Conservation (phyloP, 768 basidiomycete species). For the Serendipita sp. region DNA sequence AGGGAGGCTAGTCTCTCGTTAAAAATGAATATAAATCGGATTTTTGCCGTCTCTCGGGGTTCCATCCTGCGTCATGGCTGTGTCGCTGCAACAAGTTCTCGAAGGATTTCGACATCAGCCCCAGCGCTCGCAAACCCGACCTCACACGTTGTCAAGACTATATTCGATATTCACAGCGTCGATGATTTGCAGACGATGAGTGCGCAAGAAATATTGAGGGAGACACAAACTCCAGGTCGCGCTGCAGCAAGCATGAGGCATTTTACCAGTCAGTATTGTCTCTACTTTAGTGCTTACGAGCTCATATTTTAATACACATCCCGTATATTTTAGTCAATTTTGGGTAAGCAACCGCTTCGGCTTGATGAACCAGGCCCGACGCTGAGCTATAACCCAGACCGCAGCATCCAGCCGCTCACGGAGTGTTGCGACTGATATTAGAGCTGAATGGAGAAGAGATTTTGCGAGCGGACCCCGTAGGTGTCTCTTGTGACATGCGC, state of each 20-base stretch:
- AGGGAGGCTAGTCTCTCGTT: neutral
- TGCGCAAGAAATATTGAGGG: conserved; percentile 65
- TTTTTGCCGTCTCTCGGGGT: neutral
- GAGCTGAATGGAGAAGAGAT: conserved; percentile 97
- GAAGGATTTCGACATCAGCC: neutral
- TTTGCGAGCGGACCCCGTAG: conserved; percentile 66
- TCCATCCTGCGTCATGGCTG: neutral
- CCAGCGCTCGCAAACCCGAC: neutral
- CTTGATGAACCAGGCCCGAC: neutral
- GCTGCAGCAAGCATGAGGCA: conserved; percentile 70
- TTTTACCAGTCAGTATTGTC: conserved; percentile 59
- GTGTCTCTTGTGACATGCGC: conserved; percentile 17
- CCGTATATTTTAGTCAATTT: conserved; percentile 61
- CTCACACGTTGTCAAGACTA: conserved; percentile 7
- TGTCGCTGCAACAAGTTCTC: neutral
- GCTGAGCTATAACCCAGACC: conserved; percentile 35
- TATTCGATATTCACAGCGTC: conserved; percentile 46
- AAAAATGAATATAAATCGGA: neutral
- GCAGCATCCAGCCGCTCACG: conserved; percentile 97
- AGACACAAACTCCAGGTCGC: conserved; percentile 42
- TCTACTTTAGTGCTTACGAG: conserved; percentile 12
- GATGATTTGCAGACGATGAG: conserved; percentile 74
- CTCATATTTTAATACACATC: conserved; percentile 12
- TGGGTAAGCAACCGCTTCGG: conserved; percentile 33
- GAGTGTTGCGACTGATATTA: conserved; percentile 91